Base-by-base conservation (phyloP, 352 stramenopile species). In the Pythium biforme region DNA sequence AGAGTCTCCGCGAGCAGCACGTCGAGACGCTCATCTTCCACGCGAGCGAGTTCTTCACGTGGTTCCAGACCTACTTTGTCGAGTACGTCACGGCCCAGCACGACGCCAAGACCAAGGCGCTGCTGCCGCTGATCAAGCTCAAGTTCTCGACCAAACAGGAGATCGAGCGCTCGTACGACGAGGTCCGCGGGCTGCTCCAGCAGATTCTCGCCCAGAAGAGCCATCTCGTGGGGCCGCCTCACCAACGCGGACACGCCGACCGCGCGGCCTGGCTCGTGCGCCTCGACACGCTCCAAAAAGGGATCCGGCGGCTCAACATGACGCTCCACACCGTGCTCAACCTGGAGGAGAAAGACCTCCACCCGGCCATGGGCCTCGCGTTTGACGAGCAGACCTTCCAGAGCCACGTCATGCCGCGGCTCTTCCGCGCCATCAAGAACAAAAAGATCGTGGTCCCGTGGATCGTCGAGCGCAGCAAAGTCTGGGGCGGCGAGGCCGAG, bases 401-500 rank as follows among this genome's bases (percentile, higher is more conserved):
- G 50, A 76, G 69, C 31, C 86, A 90, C 68, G 82, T 94, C 10
- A 79, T 92, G 73, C 86, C 86, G 31, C 78, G 83, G 12, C 62
- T 92, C 34, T 92, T 94, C 62, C 80, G 81, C 22, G 75, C 75
- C 22, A 89, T 92, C 54, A 85, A 86, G 43, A 67, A 77, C 12
- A 94, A 94, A 58, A 83, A 83, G 34, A 77, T 94, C 2, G 74
- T 94, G n/a, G 76, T 94, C 34, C 83, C 83, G 14, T 94, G 86
- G 86, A 92, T 92, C 61, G 75, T 94, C 20, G 86, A 94, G 41
- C 86, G 86, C 27, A 89, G 75, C 65, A 92, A 92, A 64, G 79
- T 92, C 29, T 94, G 86, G 86, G 86, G 86, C 64, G 86, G 86
- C 20, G 79, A 85, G 49, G 68, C 48, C 3, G 85, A 94, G 57